phyloP scores from a whole-genome alignment of 139 green algal species.

The Diplosphaera chodatii region DNA sequence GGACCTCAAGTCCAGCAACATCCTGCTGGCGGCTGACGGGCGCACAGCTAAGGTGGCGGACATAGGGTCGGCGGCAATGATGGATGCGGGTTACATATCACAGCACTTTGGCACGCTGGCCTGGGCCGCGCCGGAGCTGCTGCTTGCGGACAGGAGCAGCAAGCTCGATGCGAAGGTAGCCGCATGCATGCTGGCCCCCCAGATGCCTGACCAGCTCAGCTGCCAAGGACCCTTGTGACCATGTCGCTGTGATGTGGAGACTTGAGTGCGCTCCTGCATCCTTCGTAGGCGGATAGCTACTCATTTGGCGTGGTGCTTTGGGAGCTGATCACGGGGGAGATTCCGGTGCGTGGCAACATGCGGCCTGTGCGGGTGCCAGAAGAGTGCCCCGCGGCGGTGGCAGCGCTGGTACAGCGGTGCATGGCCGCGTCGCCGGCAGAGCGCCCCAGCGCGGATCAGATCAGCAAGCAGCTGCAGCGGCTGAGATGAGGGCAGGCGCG shows the following conservation, averaged over 20 bases:
- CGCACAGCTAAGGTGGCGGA: constrained; percentile 38
- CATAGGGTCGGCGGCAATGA: constrained; percentile 27
- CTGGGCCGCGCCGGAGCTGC: constrained; percentile 29
- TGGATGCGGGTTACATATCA: constrained; percentile 19
- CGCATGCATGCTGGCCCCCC: too few species aligned
- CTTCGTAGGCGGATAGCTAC: constrained; percentile 19
- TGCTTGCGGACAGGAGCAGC: constrained; percentile 18
- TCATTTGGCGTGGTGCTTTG: constrained; percentile 16
- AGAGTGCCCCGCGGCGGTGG: constrained; percentile 16
- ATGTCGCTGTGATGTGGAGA: too few species aligned
- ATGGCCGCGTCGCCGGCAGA: neutral
- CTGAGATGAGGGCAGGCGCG: too few species aligned
- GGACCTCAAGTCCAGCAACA: constrained; percentile 33
- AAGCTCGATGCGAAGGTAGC: neutral
- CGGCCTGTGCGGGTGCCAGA: constrained; percentile 11
- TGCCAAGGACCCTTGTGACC: too few species aligned
- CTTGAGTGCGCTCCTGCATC: too few species aligned
- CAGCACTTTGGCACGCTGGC: constrained; percentile 22
- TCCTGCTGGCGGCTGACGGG: constrained; percentile 23
- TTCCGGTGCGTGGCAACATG: constrained; percentile 6
- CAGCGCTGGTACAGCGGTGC: constrained; percentile 7
- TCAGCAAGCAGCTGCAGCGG: neutral
- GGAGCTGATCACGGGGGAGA: constrained; percentile 16
- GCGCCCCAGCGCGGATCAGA: neutral
- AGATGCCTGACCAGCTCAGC: too few species aligned